A percentile compares a stretch with the other conserved stretches of the same genome.
These are phyloP conservation scores for Pisolithus albus DNA, from an alignment of 768 basidiomycete species.

Conservation along the genomic window DNA sequence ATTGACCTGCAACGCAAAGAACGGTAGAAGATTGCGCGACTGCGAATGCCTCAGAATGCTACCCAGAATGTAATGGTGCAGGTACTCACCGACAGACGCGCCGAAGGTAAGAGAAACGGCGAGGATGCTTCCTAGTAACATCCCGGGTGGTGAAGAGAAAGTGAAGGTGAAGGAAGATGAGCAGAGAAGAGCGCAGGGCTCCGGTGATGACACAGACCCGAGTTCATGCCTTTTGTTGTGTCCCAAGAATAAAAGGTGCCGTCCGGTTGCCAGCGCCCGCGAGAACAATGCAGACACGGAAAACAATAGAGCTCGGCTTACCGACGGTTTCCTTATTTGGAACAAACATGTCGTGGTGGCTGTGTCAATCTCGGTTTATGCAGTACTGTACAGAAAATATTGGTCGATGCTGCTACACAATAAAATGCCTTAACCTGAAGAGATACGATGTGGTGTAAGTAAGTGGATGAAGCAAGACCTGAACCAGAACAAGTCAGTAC, in stretches of 20 bases:
- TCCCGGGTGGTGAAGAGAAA: conserved; percentile 22
- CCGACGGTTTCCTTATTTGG: conserved; percentile 3
- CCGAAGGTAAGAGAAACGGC: conserved; percentile 30
- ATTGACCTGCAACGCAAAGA: conserved; percentile 85
- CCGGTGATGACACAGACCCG: conserved; percentile 8
- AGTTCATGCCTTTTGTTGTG: conserved; percentile 25
- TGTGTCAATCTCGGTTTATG: not conserved
- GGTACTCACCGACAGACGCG: conserved; percentile 33
- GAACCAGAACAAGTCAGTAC: too few species aligned
- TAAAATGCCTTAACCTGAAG: too few species aligned
- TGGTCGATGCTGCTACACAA: too few species aligned
- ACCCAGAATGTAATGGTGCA: not conserved
- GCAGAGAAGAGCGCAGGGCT: conserved; percentile 15
- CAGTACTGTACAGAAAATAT: too few species aligned
- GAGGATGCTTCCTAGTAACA: conserved; percentile 36
- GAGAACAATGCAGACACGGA: conserved; percentile 15
- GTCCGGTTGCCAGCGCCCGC: conserved; percentile 13
- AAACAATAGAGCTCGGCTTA: conserved; percentile 19
- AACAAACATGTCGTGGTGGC: not conserved
- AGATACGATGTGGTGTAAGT: too few species aligned
- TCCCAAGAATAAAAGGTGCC: conserved; percentile 21
- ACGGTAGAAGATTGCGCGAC: conserved; percentile 56
- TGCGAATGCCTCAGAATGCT: conserved; percentile 15
- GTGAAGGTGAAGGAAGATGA: conserved; percentile 12
- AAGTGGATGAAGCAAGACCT: too few species aligned